Conservation (phyloP, 768 basidiomycete species). For the Kwoniella sp. region DNA sequence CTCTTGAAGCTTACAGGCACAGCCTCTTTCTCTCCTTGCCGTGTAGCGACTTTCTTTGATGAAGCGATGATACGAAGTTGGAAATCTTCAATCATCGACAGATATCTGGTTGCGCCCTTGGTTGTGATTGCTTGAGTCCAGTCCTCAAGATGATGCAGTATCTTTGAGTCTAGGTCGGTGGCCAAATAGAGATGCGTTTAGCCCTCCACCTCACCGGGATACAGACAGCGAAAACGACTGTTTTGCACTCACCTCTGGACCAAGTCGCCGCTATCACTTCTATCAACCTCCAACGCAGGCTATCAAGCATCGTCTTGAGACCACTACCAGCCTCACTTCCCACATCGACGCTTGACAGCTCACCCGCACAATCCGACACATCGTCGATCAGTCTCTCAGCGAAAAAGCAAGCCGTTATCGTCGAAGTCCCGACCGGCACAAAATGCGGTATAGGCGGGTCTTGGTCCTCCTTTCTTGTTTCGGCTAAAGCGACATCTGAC, state of each 20-base stretch:
- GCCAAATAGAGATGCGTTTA: constrained; percentile 10
- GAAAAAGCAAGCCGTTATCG: constrained; percentile 79
- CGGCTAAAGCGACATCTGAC: constrained; percentile 73
- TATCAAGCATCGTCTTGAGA: constrained; percentile 75
- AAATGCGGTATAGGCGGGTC: constrained; percentile 65
- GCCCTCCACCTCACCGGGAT: background rate
- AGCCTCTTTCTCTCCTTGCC: constrained; percentile 33
- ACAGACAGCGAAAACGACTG: background rate
- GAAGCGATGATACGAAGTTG: constrained; percentile 58
- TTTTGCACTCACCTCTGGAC: constrained; percentile 68
- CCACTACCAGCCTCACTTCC: constrained; percentile 65
- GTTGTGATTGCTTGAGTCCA: constrained; percentile 64
- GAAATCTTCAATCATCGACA: constrained; percentile 75
- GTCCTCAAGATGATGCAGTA: constrained; percentile 82
- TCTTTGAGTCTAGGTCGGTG: constrained; percentile 67
- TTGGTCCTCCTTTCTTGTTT: constrained; percentile 58
- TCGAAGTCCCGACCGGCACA: constrained; percentile 65
- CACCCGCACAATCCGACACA: constrained; percentile 80
- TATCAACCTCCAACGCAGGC: constrained; percentile 81
- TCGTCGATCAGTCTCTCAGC: constrained; percentile 78
- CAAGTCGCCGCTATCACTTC: constrained; percentile 77
- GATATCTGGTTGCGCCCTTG: constrained; percentile 66
- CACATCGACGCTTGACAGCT: constrained; percentile 77
- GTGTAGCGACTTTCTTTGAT: constrained; percentile 30
- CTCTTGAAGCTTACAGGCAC: constrained; percentile 31